Percentiles rank a stretch among this genome's conserved stretches.
phyloP scores from a whole-genome alignment of 345 rosid species.

The Mercurialis annua region DNA sequence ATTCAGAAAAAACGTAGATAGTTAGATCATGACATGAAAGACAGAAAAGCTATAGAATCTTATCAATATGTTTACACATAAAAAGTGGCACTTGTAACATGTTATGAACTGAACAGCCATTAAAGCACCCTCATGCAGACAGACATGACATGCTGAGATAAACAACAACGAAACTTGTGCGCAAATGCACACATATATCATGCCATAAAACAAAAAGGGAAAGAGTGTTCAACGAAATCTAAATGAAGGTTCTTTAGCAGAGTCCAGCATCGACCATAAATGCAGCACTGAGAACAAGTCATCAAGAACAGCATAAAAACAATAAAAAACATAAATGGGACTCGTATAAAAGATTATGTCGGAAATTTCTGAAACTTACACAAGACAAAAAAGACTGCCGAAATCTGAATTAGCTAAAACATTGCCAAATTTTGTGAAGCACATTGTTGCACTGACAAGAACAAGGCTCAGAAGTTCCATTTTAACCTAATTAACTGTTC shows the following conservation, averaged over 20 bases:
- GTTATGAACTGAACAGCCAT: too few relatives aligned
- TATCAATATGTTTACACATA: too few relatives aligned
- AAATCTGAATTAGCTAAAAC: not conserved
- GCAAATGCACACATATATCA: too few relatives aligned
- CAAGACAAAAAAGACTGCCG: not conserved
- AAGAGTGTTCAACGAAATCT: not conserved
- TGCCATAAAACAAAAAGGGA: too few relatives aligned
- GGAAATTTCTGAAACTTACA: not conserved
- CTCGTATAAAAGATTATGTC: not conserved
- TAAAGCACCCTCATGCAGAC: too few relatives aligned
- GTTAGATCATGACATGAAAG: too few relatives aligned
- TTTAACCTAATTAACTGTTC: not conserved
- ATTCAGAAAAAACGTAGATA: too few relatives aligned
- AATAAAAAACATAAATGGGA: not conserved
- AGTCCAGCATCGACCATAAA: not conserved
- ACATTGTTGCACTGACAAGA: not conserved
- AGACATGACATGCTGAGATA: too few relatives aligned
- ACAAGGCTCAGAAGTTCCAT: not conserved
- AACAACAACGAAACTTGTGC: too few relatives aligned
- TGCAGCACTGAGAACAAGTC: not conserved
- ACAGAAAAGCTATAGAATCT: too few relatives aligned
- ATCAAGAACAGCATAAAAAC: not conserved
- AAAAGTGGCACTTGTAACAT: too few relatives aligned
- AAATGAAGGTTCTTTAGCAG: not conserved
- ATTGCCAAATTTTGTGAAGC: not conserved